Evolutionary conservation across 768 basidiomycete genomes (phyloP).

Genomic region (Lentinula aciculospora): DNA sequence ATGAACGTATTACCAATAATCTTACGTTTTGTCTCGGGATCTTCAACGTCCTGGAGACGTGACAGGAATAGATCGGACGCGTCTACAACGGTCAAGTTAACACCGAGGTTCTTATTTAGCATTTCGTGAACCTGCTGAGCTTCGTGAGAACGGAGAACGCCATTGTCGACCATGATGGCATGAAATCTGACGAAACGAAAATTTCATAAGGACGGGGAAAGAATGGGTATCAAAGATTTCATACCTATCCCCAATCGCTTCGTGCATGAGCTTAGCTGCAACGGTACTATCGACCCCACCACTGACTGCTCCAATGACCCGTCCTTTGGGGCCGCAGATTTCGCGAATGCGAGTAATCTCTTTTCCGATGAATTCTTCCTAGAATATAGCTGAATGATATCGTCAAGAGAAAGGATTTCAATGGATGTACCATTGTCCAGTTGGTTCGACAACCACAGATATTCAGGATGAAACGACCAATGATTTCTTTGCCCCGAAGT

Average conservation of each 20-base stretch:
- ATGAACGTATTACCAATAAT: conserved; percentile 99
- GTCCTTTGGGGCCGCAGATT: conserved; percentile 90
- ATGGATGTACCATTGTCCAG: conserved; percentile 84
- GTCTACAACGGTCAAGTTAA: conserved; percentile 94
- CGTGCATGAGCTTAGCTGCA: conserved; percentile 98
- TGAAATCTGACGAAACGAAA: conserved; percentile 64
- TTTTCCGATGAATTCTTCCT: conserved; percentile 98
- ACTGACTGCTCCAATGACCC: conserved; percentile 96
- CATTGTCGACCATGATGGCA: conserved; percentile 99
- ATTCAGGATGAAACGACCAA: conserved; percentile 75
- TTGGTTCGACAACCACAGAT: conserved; percentile 77
- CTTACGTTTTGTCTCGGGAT: conserved; percentile 95
- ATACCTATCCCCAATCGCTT: conserved; percentile 95
- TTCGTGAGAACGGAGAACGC: conserved; percentile 90
- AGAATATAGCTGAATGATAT: conserved; percentile 7
- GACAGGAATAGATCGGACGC: conserved; percentile 91
- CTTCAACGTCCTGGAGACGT: conserved; percentile 85
- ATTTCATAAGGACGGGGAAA: not conserved
- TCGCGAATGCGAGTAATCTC: conserved; percentile 91
- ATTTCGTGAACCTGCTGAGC: conserved; percentile 87
- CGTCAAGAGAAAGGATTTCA: conserved; percentile 7
- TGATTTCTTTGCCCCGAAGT: conserved; percentile 82
- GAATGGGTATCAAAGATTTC: conserved; percentile 8
- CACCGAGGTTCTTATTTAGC: conserved; percentile 89
- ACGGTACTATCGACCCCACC: conserved; percentile 98